Conservation (phyloP, 805 yeast species). For the Ogataea zsoltii region DNA sequence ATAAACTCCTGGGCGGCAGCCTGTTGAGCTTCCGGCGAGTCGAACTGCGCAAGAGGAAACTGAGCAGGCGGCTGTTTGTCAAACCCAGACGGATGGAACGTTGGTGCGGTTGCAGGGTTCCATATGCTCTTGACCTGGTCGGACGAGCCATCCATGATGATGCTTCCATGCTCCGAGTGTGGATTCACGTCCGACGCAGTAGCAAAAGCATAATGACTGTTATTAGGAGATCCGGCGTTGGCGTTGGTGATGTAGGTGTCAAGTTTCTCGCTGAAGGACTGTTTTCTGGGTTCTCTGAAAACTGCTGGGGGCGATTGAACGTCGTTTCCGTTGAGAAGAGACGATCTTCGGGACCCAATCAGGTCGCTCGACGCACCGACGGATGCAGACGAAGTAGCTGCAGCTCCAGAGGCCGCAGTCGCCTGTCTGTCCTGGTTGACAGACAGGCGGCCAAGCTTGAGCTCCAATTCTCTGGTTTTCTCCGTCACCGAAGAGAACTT, state of each 20-base stretch:
- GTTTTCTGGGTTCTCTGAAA: conserved; percentile 38
- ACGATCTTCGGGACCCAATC: conserved; percentile 51
- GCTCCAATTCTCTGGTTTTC: conserved; percentile 66
- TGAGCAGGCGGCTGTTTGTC: conserved; percentile 6
- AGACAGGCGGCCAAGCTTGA: conserved; percentile 43
- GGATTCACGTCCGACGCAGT: conserved; percentile 25
- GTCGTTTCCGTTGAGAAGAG: conserved; percentile 42
- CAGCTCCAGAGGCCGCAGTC: conserved; percentile 11
- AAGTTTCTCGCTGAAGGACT: conserved; percentile 61
- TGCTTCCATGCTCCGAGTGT: conserved; percentile 38
- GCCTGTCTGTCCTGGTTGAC: conserved; percentile 21
- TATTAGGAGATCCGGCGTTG: conserved; percentile 29
- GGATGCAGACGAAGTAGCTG: conserved; percentile 21
- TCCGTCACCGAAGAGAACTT: conserved; percentile 68
- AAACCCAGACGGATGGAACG: conserved; percentile 52
- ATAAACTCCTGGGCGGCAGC: conserved; percentile 9
- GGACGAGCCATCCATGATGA: conserved; percentile 30
- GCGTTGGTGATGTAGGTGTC: conserved; percentile 48
- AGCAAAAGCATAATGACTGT: conserved; percentile 32
- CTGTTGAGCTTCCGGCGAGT: conserved; percentile 13
- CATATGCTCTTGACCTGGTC: conserved; percentile 44
- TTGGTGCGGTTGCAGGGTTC: conserved; percentile 66
- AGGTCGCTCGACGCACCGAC: conserved; percentile 28
- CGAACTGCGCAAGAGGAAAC: conserved; percentile 18
- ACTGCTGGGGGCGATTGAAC: conserved; percentile 29